phyloP scores from a whole-genome alignment of 163 green algal genomes.

The Prototheca stagnorum region DNA sequence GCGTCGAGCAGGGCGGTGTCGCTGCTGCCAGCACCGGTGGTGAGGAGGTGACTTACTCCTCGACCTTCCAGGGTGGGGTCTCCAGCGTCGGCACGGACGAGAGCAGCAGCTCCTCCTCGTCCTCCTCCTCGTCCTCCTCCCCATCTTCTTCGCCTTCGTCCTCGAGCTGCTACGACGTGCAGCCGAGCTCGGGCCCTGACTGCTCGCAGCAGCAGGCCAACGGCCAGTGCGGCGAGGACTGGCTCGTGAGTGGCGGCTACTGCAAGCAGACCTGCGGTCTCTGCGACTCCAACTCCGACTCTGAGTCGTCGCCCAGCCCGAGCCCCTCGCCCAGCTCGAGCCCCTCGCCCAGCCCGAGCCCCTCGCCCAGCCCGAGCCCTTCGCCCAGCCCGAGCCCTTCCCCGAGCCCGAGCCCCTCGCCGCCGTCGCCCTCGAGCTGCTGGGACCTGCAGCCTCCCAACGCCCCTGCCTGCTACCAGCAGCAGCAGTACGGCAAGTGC shows the following conservation, averaged over 20 bases:
- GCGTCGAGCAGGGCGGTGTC: background rate
- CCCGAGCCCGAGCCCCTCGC: background rate
- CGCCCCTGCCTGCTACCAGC: background rate
- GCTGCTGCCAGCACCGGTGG: no score
- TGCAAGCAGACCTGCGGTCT: constrained; percentile 7
- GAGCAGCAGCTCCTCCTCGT: background rate
- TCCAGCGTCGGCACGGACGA: background rate
- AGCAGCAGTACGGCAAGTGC: background rate
- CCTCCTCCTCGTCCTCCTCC: background rate
- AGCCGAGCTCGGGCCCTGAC: no score
- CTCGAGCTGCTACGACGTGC: no score
- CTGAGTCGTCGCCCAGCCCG: no score
- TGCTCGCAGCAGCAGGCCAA: no score
- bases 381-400: background rate
- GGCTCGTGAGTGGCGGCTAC: background rate
- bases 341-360: no score
- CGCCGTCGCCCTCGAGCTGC: background rate
- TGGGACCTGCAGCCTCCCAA: background rate
- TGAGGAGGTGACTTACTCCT: background rate
- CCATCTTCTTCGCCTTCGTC: no score
- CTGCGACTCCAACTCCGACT: background rate
- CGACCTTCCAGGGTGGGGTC: background rate
- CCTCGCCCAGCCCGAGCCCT: no score
- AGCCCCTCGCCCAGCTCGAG: no score
- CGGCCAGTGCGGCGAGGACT: constrained; percentile 2